Percentiles rank a stretch among this genome's conserved stretches.
phyloP scores from a whole-genome alignment of 2,329 filamentous ascomycete species.

The Cordyceps fumosorosea region DNA sequence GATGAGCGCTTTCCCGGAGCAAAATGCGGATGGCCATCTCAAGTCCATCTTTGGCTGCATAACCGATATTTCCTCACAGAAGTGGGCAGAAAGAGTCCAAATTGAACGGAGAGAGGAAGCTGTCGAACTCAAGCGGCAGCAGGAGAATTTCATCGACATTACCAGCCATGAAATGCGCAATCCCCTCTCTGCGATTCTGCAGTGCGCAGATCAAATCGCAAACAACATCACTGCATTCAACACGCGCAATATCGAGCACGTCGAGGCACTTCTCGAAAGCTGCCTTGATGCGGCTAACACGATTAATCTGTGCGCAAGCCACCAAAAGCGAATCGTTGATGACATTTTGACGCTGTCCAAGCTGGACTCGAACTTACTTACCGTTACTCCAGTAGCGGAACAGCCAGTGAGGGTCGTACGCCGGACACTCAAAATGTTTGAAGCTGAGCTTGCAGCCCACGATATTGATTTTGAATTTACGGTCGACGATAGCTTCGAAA shows the following conservation, averaged over 20 bases:
- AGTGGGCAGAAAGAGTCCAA: conserved; percentile 76
- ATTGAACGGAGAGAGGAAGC: conserved; percentile 73
- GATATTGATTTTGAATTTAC: conserved; percentile 65
- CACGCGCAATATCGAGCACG: conserved; percentile 32
- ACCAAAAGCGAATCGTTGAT: conserved; percentile 67
- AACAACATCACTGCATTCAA: conserved; percentile 41
- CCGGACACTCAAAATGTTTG: conserved; percentile 70
- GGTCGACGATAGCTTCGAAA: conserved; percentile 60
- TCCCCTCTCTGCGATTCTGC: conserved; percentile 65
- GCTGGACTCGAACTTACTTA: conserved; percentile 62
- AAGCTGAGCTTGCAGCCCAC: conserved; percentile 65
- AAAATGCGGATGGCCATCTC: conserved; percentile 53
- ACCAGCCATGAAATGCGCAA: conserved; percentile 73
- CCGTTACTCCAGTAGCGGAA: conserved; percentile 63
- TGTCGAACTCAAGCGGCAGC: conserved; percentile 68
- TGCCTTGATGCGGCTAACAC: conserved; percentile 73
- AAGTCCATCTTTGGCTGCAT: conserved; percentile 76
- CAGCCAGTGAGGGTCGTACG: conserved; percentile 63
- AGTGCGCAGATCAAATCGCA: conserved; percentile 68
- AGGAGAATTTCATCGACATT: conserved; percentile 68
- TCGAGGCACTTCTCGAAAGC: conserved; percentile 44
- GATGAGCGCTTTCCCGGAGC: conserved; percentile 71
- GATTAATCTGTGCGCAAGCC: conserved; percentile 71
- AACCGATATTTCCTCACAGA: conserved; percentile 80
- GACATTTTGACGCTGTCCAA: conserved; percentile 63